phyloP scores from a whole-genome alignment of 345 rosid genomes.

The Heritiera fomes region DNA sequence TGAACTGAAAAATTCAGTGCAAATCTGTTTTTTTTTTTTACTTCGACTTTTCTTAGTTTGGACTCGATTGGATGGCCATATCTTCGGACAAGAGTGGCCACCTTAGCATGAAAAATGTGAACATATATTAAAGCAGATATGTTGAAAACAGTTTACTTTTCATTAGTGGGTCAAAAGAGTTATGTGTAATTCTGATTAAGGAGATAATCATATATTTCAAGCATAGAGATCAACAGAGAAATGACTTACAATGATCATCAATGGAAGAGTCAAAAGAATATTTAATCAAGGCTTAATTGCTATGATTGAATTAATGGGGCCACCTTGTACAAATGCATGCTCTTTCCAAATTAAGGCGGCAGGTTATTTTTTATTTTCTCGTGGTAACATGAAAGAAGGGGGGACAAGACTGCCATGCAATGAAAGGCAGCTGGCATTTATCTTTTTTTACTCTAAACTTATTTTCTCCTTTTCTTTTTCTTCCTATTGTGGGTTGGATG shows the following conservation, averaged over 20 bases:
- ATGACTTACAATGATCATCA: neutral
- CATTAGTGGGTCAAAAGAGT: neutral
- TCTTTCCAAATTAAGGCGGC: neutral
- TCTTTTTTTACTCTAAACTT: neutral
- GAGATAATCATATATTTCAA: neutral
- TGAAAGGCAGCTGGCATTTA: neutral
- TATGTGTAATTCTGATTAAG: too few relatives aligned
- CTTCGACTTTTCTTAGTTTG: neutral
- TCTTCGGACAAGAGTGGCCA: constrained; percentile 24
- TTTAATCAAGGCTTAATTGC: constrained; percentile 14
- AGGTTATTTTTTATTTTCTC: neutral
- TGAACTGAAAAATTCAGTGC: neutral
- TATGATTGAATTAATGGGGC: constrained; percentile 14
- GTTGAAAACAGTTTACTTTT: constrained; percentile 19
- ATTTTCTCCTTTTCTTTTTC: neutral
- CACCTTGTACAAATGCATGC: neutral
- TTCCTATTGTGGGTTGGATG: neutral
- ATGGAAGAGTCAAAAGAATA: constrained; percentile 12
- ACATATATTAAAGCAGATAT: constrained; percentile 13
- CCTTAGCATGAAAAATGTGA: constrained; percentile 12
- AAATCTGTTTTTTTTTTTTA: neutral
- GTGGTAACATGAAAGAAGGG: constrained; percentile 1
- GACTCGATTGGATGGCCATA: constrained; percentile 17
- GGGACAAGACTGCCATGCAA: constrained; percentile 6
- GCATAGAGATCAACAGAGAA: neutral